Conservation (phyloP, 2,329 filamentous ascomycete species). For the Pseudocercospora eumusae region DNA sequence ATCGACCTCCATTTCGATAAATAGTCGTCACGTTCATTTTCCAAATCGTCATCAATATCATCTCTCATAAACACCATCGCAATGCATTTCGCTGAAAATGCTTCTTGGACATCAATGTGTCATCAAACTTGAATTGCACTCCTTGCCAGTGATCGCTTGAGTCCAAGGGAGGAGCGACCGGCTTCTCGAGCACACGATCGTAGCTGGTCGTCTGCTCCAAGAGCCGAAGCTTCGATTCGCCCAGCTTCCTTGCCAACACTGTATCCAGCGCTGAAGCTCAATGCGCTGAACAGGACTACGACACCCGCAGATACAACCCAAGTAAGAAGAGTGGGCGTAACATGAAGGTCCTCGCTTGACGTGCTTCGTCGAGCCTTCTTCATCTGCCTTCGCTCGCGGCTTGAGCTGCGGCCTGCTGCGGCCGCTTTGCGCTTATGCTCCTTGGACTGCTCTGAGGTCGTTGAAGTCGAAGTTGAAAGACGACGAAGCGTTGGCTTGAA, state of each 20-base stretch:
- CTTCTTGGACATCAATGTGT: not conserved
- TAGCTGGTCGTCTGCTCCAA: conserved; percentile 29
- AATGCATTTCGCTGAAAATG: conserved; percentile 8
- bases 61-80: conserved; percentile 16
- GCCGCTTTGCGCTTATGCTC: conserved; percentile 52
- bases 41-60: conserved; percentile 9
- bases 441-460: conserved; percentile 29
- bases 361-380: conserved; percentile 47
- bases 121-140: conserved; percentile 37
- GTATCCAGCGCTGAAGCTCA: conserved; percentile 66
- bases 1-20: not conserved
- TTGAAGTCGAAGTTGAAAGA: conserved; percentile 36
- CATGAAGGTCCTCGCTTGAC: conserved; percentile 39
- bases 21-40: not conserved
- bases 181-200: conserved; percentile 39
- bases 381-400: conserved; percentile 47
- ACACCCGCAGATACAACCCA: conserved; percentile 68
- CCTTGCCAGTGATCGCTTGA: conserved; percentile 37
- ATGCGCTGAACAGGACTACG: conserved; percentile 63
- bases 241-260: conserved; percentile 58
- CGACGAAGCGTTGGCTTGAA: conserved; percentile 43
- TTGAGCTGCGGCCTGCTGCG: conserved; percentile 41
- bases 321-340: conserved; percentile 63
- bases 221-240: conserved; percentile 26
- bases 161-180: conserved; percentile 36